Conservation (phyloP, 768 basidiomycete genomes). For the Cytidiella melzeri region DNA sequence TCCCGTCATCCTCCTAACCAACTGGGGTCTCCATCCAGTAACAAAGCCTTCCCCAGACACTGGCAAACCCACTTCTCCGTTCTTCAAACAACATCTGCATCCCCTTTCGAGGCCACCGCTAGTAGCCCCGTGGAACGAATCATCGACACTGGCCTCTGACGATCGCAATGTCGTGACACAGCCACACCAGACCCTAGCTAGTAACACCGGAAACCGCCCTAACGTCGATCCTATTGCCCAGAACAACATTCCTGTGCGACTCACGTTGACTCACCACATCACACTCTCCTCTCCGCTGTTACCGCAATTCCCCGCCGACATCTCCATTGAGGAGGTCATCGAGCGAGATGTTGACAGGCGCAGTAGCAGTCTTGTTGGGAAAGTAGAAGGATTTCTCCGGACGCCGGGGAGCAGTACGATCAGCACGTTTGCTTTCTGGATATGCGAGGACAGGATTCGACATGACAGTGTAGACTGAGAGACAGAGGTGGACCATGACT, state of each 20-base stretch:
- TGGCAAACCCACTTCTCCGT: constrained; percentile 19
- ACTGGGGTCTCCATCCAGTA: constrained; percentile 47
- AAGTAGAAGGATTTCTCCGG: constrained; percentile 13
- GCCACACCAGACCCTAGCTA: too few relatives aligned
- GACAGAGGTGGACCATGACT: background rate
- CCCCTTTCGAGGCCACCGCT: constrained; percentile 27
- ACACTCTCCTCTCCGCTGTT: constrained; percentile 26
- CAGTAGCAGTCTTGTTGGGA: constrained; percentile 11
- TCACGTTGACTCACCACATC: constrained; percentile 33
- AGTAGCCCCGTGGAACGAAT: constrained; percentile 3
- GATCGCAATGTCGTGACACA: background rate
- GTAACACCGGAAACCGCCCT: background rate
- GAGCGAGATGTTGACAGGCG: too few relatives aligned
- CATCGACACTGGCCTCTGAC: background rate
- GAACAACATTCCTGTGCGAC: constrained; percentile 19
- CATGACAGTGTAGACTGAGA: too few relatives aligned
- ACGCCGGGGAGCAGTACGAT: constrained; percentile 8
- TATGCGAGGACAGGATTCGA: constrained; percentile 13
- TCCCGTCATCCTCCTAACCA: constrained; percentile 50
- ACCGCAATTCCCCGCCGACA: constrained; percentile 7
- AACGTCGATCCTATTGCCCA: background rate
- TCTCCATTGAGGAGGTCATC: constrained; percentile 1
- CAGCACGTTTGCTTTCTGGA: constrained; percentile 12
- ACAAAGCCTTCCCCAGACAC: constrained; percentile 6
- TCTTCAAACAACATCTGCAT: constrained; percentile 49